Evolutionary conservation across 1,139 yeast genomes (phyloP).

Genomic region (Yamadazyma taylorii): DNA sequence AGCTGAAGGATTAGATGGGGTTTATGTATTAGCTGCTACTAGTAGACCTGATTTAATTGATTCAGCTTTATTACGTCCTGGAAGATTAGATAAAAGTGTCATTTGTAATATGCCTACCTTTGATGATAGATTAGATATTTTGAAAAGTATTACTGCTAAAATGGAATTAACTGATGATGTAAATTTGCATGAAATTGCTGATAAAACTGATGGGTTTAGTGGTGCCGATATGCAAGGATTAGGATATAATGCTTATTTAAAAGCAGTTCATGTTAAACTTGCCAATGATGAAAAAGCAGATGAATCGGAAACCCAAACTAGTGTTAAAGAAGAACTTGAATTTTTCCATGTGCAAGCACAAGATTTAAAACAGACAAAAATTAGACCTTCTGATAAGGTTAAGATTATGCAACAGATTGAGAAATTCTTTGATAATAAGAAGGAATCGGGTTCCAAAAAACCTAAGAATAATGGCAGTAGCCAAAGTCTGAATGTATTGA

Average conservation of each 20-base stretch:
- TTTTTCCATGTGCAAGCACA: slow-evolving; percentile 37
- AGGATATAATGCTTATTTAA: slow-evolving; percentile 86
- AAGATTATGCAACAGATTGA: slow-evolving; percentile 49
- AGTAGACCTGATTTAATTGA: slow-evolving; percentile 94
- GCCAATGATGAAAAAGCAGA: slow-evolving; percentile 39
- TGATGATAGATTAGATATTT: slow-evolving; percentile 72
- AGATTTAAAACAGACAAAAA: slow-evolving; percentile 28
- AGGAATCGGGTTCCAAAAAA: slow-evolving; percentile 8
- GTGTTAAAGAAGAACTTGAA: slow-evolving; percentile 24
- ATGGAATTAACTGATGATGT: slow-evolving; percentile 55
- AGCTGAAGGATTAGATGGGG: slow-evolving; percentile 97
- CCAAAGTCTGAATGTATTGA: slow-evolving; percentile 29
- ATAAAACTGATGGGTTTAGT: slow-evolving; percentile 70
- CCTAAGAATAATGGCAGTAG: slow-evolving; percentile 12
- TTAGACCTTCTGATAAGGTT: slow-evolving; percentile 47
- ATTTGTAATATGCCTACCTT: slow-evolving; percentile 82
- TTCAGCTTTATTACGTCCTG: slow-evolving; percentile 92
- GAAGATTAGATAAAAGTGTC: slow-evolving; percentile 89
- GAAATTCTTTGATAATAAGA: slow-evolving; percentile 24
- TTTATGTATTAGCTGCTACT: slow-evolving; percentile 94
- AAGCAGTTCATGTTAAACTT: slow-evolving; percentile 81
- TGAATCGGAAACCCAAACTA: slow-evolving; percentile 14
- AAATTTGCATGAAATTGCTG: slow-evolving; percentile 56
- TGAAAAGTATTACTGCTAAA: slow-evolving; percentile 58
- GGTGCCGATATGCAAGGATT: slow-evolving; percentile 97